phyloP scores from a whole-genome alignment of 1,284 basidiomycete species.

The Moesziomyces sp. region DNA sequence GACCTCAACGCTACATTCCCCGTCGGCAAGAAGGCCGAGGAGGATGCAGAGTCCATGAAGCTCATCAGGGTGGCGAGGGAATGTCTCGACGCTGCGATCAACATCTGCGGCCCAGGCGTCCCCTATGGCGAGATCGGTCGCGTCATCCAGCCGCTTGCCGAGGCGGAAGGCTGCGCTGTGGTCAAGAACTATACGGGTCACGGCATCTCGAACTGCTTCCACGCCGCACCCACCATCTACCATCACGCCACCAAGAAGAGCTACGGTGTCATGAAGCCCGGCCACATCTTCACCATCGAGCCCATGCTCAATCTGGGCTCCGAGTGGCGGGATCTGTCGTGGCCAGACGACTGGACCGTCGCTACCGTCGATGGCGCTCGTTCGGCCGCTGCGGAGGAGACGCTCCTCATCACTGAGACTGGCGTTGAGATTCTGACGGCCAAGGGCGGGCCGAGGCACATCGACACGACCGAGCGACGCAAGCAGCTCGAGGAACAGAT shows the following conservation, averaged over 20 bases:
- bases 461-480: conserved; percentile 62
- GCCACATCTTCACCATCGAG: conserved; percentile 65
- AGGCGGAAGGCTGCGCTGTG: conserved; percentile 72
- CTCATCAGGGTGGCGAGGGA: conserved; percentile 67
- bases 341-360: conserved; percentile 67
- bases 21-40: conserved; percentile 58
- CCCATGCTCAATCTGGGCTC: conserved; percentile 66
- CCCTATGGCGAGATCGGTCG: conserved; percentile 80
- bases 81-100: conserved; percentile 79
- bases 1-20: conserved; percentile 66
- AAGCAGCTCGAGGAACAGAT: conserved; percentile 38
- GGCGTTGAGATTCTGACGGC: conserved; percentile 67
- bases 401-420: conserved; percentile 62
- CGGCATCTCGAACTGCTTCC: conserved; percentile 86
- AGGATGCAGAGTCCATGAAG: conserved; percentile 53
- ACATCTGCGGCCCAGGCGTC: conserved; percentile 79
- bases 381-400: conserved; percentile 66
- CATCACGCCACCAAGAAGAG: conserved; percentile 72
- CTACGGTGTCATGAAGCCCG: conserved; percentile 65
- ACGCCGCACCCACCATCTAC: conserved; percentile 83
- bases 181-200: conserved; percentile 84
- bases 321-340: conserved; percentile 59
- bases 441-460: conserved; percentile 54
- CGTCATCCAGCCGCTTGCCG: conserved; percentile 75
- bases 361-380: conserved; percentile 60